A percentile compares a stretch with the other conserved stretches of the same genome.
Conservation (phyloP, 2,329 filamentous ascomycete genomes). For the Fusarium sp. region DNA sequence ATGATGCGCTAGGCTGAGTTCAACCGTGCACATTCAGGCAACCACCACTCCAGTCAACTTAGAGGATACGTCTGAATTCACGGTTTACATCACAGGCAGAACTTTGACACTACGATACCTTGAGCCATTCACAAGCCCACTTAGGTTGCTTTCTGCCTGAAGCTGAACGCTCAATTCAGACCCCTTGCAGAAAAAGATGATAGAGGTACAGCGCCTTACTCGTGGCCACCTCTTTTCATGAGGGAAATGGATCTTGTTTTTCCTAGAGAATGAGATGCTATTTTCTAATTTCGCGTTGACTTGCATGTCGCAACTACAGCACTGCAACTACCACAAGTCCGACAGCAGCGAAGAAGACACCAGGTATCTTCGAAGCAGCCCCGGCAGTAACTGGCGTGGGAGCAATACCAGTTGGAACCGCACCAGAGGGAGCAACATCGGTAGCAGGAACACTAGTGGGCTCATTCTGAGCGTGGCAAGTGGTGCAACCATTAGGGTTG, state of each 20-base stretch:
- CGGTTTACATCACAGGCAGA: background rate
- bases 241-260: background rate
- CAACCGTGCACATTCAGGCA: background rate
- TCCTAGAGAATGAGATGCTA: background rate
- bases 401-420: background rate
- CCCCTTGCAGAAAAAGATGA: no score
- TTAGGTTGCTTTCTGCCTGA: background rate
- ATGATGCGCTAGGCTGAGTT: background rate
- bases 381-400: slow-evolving; percentile 18
- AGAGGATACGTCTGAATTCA: no score
- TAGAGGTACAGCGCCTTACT: background rate
- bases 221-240: background rate
- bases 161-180: background rate
- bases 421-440: slow-evolving; percentile 12
- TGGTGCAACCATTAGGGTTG: background rate
- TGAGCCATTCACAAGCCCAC: background rate
- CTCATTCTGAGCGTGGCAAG: background rate
- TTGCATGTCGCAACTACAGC: background rate
- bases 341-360: slow-evolving; percentile 3
- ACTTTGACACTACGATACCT: background rate
- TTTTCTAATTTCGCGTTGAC: background rate
- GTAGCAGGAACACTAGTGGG: slow-evolving; percentile 12
- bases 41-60: background rate
- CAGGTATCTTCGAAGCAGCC: slow-evolving; percentile 14
- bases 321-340: slow-evolving; percentile 16